Evolutionary conservation across 179 eudicot genomes (phyloP).

Genomic region (Amaranthus tricolor): DNA sequence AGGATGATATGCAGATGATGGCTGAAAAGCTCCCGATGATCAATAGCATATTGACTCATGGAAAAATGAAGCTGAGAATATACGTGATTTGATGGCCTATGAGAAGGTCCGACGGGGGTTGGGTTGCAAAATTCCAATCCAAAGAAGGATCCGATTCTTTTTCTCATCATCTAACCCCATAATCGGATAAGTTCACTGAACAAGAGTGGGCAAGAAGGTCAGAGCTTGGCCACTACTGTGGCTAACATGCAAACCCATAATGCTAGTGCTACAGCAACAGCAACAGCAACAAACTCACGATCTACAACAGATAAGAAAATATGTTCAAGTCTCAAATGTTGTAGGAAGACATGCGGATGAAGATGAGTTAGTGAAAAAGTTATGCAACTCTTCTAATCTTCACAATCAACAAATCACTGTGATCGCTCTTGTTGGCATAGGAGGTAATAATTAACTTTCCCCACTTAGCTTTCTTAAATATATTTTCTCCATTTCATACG

Average conservation of each 20-base stretch:
- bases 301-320: not conserved
- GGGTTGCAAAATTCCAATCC: not conserved
- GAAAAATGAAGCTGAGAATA: constrained; percentile 1
- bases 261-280: not conserved
- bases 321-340: not conserved
- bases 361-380: not conserved
- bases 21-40: no score
- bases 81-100: constrained; percentile 15
- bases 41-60: no score
- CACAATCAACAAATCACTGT: not conserved
- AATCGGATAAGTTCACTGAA: not conserved
- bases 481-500: no score
- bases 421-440: constrained; percentile 27
- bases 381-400: not conserved
- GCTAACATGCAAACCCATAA: no score
- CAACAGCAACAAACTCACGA: not conserved
- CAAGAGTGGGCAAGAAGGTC: not conserved
- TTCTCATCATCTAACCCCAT: not conserved
- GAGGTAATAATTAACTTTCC: not conserved
- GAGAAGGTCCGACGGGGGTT: not conserved
- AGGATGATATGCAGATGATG: no score
- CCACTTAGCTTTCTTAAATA: no score
- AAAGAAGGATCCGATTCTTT: not conserved
- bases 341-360: not conserved
- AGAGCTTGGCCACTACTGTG: not conserved